Percentiles rank a stretch among this genome's conserved stretches.
phyloP scores from a whole-genome alignment of 163 green algal species.

The Coccomyxa subellipsoidea region DNA sequence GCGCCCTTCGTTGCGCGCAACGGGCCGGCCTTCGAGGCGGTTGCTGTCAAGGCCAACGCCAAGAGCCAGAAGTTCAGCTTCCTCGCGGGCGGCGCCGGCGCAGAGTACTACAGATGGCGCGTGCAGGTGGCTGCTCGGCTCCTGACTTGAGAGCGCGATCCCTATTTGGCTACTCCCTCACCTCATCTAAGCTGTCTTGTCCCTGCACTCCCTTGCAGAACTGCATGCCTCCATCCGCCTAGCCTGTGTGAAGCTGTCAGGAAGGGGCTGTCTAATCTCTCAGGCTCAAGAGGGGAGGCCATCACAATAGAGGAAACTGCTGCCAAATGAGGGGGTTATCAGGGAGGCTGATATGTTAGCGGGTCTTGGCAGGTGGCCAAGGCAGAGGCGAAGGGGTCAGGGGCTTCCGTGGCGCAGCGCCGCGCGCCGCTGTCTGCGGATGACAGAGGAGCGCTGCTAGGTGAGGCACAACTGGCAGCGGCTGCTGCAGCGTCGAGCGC shows the following conservation, averaged over 20 bases:
- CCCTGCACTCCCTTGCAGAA: too few relatives aligned
- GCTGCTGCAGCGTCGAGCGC: not conserved
- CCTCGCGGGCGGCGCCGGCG: conserved; percentile 60
- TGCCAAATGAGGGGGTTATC: too few relatives aligned
- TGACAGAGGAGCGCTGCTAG: conserved; percentile 54
- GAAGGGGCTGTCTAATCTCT: too few relatives aligned
- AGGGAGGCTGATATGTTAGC: not conserved
- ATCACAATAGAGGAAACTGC: too few relatives aligned
- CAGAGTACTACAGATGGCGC: conserved; percentile 63
- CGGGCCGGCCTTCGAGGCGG: conserved; percentile 60
- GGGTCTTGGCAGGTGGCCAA: not conserved
- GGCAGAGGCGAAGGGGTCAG: not conserved
- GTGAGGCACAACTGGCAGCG: conserved; percentile 55
- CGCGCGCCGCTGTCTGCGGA: conserved; percentile 40
- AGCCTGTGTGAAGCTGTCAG: too few relatives aligned
- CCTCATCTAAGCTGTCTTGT: too few relatives aligned
- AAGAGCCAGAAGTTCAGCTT: conserved; percentile 56
- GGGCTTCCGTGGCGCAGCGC: conserved; percentile 27
- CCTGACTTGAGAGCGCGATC: too few relatives aligned
- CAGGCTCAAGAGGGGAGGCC: too few relatives aligned
- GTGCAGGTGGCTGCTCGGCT: not conserved
- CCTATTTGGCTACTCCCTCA: too few relatives aligned
- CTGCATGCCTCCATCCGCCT: too few relatives aligned
- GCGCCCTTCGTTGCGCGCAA: conserved; percentile 75
- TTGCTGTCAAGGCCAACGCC: conserved; percentile 49